Percentiles rank a stretch among this genome's conserved stretches.
Conservation (phyloP, 495 filamentous ascomycete species). For the Haplographium delicatum region DNA sequence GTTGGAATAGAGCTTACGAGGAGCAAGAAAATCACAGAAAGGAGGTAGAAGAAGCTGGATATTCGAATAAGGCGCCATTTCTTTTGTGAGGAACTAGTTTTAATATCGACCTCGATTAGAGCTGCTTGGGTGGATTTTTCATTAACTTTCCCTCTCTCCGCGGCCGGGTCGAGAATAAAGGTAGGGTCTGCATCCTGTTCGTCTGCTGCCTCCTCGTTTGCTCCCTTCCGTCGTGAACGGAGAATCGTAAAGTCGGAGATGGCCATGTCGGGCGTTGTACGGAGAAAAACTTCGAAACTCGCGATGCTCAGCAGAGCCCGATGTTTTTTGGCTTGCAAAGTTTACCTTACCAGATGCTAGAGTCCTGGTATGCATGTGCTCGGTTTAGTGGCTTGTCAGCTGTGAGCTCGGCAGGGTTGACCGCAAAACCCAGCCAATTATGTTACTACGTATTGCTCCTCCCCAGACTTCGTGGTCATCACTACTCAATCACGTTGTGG, state of each 20-base stretch:
- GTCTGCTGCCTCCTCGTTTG: not conserved
- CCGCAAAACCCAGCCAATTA: no score
- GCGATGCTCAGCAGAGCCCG: not conserved
- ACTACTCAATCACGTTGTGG: not conserved
- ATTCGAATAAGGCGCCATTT: slow-evolving; percentile 35
- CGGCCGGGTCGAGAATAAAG: not conserved
- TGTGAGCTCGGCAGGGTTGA: not conserved
- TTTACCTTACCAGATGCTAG: not conserved
- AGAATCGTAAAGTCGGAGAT: not conserved
- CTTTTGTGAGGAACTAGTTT: not conserved
- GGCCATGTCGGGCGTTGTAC: not conserved
- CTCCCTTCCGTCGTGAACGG: not conserved
- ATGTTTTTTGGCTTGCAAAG: not conserved
- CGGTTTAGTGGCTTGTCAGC: not conserved
- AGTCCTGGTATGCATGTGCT: not conserved
- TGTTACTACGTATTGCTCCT: no score
- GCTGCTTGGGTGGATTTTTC: slow-evolving; percentile 27
- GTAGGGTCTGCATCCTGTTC: not conserved
- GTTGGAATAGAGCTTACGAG: slow-evolving; percentile 40
- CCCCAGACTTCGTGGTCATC: no score
- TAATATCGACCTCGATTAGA: not conserved
- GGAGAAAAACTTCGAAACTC: not conserved
- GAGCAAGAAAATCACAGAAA: slow-evolving; percentile 70
- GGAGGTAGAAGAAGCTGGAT: slow-evolving; percentile 64
- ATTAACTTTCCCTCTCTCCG: slow-evolving; percentile 8